These are phyloP conservation scores for Sclerotinia glacialis DNA, from an alignment of 2,329 filamentous ascomycete species.

Conservation along the genomic window DNA sequence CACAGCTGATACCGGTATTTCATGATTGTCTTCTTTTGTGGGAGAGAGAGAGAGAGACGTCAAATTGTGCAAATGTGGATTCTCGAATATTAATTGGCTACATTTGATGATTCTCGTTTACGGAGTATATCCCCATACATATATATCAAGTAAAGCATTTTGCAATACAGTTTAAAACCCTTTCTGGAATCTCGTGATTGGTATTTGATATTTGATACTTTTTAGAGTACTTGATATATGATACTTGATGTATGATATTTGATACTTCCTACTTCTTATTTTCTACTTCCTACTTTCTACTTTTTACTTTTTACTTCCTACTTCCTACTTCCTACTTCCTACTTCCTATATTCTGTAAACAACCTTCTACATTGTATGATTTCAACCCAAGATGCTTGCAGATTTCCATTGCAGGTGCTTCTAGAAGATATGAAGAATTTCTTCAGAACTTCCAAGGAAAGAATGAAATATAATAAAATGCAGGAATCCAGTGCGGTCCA, in stretches of 20 bases:
- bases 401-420: constrained; percentile 9
- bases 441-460: too few species aligned
- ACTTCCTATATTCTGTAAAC: not conserved
- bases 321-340: too few species aligned
- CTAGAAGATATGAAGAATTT: constrained; percentile 18
- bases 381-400: not conserved
- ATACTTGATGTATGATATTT: too few species aligned
- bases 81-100: constrained; percentile 1
- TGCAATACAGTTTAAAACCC: not conserved
- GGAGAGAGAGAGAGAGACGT: not conserved
- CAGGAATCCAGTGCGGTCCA: not conserved
- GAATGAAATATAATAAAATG: not conserved
- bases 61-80: constrained; percentile 11
- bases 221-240: too few species aligned
- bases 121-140: constrained; percentile 6
- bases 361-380: not conserved
- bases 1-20: not conserved
- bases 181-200: not conserved
- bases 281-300: not conserved
- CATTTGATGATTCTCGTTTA: constrained; percentile 15
- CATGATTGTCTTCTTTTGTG: constrained; percentile 8
- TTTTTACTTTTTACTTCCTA: not conserved
- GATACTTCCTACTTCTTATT: too few species aligned
- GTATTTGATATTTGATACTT: not conserved
- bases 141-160: constrained; percentile 3